Conservation (phyloP, 176 grass and related monocot genomes). For the Metroxylon sagu region DNA sequence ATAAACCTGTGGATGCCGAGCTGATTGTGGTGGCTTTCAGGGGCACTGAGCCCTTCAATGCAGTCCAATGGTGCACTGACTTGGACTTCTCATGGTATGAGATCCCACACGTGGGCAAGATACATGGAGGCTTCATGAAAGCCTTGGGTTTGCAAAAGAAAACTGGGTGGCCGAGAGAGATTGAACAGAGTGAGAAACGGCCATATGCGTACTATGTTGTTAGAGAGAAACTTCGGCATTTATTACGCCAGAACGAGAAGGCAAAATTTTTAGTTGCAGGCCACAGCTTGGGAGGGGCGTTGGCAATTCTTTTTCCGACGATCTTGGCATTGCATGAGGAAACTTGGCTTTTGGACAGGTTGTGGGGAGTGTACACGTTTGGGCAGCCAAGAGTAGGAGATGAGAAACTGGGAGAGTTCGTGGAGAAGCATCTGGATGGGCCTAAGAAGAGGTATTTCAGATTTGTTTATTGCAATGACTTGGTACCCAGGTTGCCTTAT, state of each 20-base stretch:
- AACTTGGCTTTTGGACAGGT: constrained; percentile 19
- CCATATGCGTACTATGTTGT: constrained; percentile 72
- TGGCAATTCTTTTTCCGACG: constrained; percentile 63
- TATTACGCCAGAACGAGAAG: constrained; percentile 14
- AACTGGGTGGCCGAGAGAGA: constrained; percentile 30
- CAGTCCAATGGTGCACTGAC: constrained; percentile 40
- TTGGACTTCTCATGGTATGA: constrained; percentile 58
- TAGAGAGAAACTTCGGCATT: constrained; percentile 27
- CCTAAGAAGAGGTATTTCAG: constrained; percentile 47
- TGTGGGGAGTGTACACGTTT: constrained; percentile 72
- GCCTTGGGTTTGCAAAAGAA: constrained; percentile 46
- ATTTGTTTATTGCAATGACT: constrained; percentile 70
- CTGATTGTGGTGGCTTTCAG: constrained; percentile 57
- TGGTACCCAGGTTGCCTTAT: constrained; percentile 66
- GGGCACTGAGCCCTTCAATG: constrained; percentile 38
- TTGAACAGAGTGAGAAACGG: background rate
- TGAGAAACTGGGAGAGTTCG: constrained; percentile 32
- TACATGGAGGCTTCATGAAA: constrained; percentile 38
- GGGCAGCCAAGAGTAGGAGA: constrained; percentile 68
- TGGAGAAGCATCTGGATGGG: constrained; percentile 20
- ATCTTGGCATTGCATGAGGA: constrained; percentile 47
- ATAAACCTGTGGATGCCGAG: constrained; percentile 35
- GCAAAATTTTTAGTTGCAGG: constrained; percentile 56
- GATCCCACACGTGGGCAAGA: constrained; percentile 39
- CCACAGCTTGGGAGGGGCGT: constrained; percentile 75